These are phyloP conservation scores for Acanthamoeba rhysodes DNA, from an alignment of 208 protist genomes.

Conservation along the genomic window DNA sequence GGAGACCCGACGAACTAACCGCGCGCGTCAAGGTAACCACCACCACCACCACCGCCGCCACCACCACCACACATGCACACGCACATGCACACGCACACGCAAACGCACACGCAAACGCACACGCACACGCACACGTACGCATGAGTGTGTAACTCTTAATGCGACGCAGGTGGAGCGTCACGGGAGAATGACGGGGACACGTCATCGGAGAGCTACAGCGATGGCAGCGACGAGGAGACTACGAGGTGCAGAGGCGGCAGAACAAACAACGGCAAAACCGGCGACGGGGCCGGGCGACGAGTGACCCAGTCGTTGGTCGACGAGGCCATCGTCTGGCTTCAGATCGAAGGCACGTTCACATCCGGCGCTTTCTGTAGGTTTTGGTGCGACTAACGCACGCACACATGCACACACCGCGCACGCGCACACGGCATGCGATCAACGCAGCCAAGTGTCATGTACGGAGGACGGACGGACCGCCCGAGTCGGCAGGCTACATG, in stretches of 20 bases:
- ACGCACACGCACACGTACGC: not conserved
- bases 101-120: not conserved
- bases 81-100: no score
- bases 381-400: not conserved
- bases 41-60: no score
- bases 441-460: constrained; percentile 51
- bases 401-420: not conserved
- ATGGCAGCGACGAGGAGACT: not conserved
- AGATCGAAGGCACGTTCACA: constrained; percentile 30
- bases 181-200: not conserved
- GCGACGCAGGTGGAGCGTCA: not conserved
- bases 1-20: not conserved
- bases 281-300: not conserved
- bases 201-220: constrained; percentile 6
- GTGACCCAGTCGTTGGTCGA: constrained; percentile 42
- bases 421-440: not conserved
- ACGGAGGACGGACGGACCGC: not conserved
- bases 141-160: no score
- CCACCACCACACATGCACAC: no score
- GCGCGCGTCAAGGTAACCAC: no score
- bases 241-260: not conserved
- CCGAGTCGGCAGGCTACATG: constrained; percentile 7
- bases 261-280: not conserved
- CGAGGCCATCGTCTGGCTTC: constrained; percentile 28
- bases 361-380: not conserved